phyloP scores from a whole-genome alignment of 1,284 basidiomycete genomes.

The Moesziomyces sp. region DNA sequence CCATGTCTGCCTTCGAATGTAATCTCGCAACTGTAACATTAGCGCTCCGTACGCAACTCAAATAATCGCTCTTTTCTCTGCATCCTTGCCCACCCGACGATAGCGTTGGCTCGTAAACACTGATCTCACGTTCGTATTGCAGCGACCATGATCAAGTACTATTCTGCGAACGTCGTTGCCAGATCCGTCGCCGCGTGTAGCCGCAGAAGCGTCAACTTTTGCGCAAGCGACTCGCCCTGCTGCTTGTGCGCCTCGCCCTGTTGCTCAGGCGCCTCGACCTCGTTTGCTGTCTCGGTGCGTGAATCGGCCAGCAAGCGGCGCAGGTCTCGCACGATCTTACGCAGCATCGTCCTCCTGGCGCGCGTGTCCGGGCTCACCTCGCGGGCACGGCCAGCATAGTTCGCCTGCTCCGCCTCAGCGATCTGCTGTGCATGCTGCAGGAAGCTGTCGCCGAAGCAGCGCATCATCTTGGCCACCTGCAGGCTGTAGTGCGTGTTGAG shows the following conservation, averaged over 20 bases:
- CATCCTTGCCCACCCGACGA: no score
- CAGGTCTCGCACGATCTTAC: constrained; percentile 16
- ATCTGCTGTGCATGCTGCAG: constrained; percentile 21
- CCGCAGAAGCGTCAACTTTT: constrained; percentile 14
- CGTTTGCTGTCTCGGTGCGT: background rate
- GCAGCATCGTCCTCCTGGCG: constrained; percentile 19
- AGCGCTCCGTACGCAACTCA: constrained; percentile 15
- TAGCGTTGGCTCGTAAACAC: no score
- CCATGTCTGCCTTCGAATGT: constrained; percentile 6
- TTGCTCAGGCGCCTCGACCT: background rate
- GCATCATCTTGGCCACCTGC: constrained; percentile 47
- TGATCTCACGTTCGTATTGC: no score
- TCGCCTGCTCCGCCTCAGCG: constrained; percentile 14
- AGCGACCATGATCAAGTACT: background rate
- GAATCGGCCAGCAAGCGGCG: constrained; percentile 2
- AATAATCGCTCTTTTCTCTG: background rate
- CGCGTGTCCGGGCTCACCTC: background rate
- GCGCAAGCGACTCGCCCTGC: constrained; percentile 1
- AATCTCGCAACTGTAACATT: constrained; percentile 28
- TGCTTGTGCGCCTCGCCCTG: background rate
- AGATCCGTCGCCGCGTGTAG: constrained; percentile 10
- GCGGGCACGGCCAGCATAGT: constrained; percentile 1
- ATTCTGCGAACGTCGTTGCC: constrained; percentile 9
- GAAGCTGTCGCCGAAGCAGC: constrained; percentile 23
- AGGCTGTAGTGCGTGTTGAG: constrained; percentile 47